These are phyloP conservation scores for Saccharomycopsis babjevae DNA, from an alignment of 805 yeast genomes.

Conservation along the genomic window DNA sequence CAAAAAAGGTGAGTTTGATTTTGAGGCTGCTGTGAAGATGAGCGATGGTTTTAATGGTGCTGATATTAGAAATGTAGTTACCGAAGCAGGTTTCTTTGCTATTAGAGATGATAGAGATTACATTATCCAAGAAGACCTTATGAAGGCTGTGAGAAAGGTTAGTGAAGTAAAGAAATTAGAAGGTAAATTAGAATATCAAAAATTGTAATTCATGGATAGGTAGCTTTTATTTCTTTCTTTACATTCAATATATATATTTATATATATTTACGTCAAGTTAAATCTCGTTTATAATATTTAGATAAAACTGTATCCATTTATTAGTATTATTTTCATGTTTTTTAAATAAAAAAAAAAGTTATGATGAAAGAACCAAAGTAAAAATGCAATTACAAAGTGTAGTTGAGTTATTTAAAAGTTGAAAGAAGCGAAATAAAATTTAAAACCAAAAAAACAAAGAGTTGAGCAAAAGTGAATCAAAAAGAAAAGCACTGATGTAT, in stretches of 20 bases:
- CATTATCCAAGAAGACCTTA: constrained; percentile 83
- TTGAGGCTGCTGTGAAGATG: constrained; percentile 96
- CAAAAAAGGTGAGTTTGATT: constrained; percentile 92
- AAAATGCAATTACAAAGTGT: background rate
- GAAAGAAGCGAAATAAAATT: background rate
- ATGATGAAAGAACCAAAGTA: background rate
- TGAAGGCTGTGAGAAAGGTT: constrained; percentile 97
- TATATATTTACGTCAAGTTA: background rate
- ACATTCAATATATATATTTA: background rate
- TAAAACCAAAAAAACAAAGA: background rate
- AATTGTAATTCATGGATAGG: constrained; percentile 38
- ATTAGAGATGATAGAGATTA: constrained; percentile 96
- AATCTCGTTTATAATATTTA: background rate
- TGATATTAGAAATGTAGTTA: constrained; percentile 89
- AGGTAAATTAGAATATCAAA: constrained; percentile 92
- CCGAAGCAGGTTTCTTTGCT: constrained; percentile 99
- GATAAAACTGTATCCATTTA: background rate
- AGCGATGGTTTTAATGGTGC: constrained; percentile 99
- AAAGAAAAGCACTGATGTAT: background rate
- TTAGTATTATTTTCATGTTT: background rate
- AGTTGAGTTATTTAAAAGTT: background rate
- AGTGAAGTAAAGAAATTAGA: constrained; percentile 95
- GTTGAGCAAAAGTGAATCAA: background rate
- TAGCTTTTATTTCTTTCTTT: background rate
- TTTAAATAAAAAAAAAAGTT: background rate